Evolutionary conservation across 371 early-diverging fungal genomes (phyloP).

Genomic region (Apophysomyces sp.): DNA sequence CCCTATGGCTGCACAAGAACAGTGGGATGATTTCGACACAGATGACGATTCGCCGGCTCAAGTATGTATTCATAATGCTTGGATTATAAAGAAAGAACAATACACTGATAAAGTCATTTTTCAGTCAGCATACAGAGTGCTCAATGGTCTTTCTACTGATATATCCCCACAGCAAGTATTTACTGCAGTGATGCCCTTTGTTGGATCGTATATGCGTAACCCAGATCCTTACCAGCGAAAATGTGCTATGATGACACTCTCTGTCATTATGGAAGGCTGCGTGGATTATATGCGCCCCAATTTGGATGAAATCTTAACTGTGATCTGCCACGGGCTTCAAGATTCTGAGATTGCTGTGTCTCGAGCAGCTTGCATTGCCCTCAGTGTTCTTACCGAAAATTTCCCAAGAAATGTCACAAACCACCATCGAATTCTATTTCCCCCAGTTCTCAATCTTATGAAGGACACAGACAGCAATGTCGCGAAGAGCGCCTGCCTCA

Average conservation of each 20-base stretch:
- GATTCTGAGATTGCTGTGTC: slow-evolving; percentile 77
- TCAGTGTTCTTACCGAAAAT: slow-evolving; percentile 79
- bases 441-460: slow-evolving; percentile 76
- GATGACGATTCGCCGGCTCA: slow-evolving; percentile 81
- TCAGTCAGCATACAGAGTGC: slow-evolving; percentile 62
- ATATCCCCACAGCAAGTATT: slow-evolving; percentile 86
- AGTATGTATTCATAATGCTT: slow-evolving; percentile 5
- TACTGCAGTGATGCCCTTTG: slow-evolving; percentile 69
- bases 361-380: slow-evolving; percentile 84
- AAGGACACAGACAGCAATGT: slow-evolving; percentile 68
- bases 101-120: background rate
- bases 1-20: slow-evolving; percentile 78
- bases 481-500: slow-evolving; percentile 73
- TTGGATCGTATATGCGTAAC: slow-evolving; percentile 73
- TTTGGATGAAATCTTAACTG: slow-evolving; percentile 67
- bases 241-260: slow-evolving; percentile 84
- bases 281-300: slow-evolving; percentile 77
- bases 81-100: background rate
- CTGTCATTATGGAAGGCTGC: slow-evolving; percentile 81
- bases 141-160: slow-evolving; percentile 73
- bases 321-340: slow-evolving; percentile 75
- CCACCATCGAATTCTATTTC: slow-evolving; percentile 77
- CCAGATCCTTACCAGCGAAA: slow-evolving; percentile 70
- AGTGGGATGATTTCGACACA: slow-evolving; percentile 66
- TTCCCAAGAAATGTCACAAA: slow-evolving; percentile 73